Conservation (phyloP, 805 yeast genomes). For the Myxozyma nipponensis region DNA sequence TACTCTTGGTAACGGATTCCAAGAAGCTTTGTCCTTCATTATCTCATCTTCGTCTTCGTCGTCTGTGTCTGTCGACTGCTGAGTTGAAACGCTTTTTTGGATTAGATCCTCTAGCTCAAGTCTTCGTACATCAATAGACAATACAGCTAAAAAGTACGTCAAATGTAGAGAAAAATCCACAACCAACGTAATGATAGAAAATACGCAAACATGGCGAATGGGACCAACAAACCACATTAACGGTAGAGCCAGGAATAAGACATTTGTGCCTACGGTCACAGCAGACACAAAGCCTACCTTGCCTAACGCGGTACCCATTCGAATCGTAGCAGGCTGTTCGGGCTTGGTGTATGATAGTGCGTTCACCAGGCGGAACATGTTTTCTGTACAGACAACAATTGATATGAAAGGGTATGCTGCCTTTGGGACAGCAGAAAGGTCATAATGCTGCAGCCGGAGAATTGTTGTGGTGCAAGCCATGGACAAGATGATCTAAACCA, state of each 20-base stretch:
- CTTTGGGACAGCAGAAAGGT: conserved; percentile 22
- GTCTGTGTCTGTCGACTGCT: conserved; percentile 9
- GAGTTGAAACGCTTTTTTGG: conserved; percentile 8
- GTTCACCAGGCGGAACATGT: conserved; percentile 46
- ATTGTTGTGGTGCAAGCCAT: conserved; percentile 11
- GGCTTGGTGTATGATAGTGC: conserved; percentile 43
- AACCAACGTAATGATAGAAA: conserved; percentile 47
- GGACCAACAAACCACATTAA: conserved; percentile 7
- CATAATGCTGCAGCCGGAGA: conserved; percentile 4
- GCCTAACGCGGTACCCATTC: conserved; percentile 41
- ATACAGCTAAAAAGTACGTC: conserved; percentile 60
- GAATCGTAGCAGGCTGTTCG: conserved; percentile 42
- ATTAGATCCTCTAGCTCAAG: conserved; percentile 55
- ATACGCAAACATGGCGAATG: conserved; percentile 41
- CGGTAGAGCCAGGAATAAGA: conserved; percentile 32
- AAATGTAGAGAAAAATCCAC: conserved; percentile 60
- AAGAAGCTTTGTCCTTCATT: conserved; percentile 5
- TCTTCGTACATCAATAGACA: conserved; percentile 64
- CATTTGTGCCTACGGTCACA: conserved; percentile 36
- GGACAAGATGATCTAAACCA: conserved; percentile 9
- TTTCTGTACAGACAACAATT: conserved; percentile 45
- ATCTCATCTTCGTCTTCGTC: conserved; percentile 25
- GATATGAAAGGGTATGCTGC: conserved; percentile 44
- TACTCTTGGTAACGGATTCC: conserved; percentile 25
- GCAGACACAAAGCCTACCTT: conserved; percentile 42